Conservation (phyloP, 164 flowering plant genomes). For the Sedum album region DNA sequence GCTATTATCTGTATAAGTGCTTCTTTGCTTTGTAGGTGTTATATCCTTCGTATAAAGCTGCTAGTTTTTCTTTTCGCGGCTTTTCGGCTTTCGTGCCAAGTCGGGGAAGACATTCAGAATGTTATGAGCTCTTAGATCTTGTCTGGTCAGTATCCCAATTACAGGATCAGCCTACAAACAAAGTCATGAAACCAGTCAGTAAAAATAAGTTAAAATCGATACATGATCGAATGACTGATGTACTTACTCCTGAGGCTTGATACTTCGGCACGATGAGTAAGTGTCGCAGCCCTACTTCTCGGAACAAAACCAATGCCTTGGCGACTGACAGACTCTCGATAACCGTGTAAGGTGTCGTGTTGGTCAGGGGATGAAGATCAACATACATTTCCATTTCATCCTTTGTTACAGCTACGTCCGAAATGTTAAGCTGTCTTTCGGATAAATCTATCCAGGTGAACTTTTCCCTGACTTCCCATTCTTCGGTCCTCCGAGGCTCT, state of each 20-base stretch:
- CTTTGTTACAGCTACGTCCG: conserved; percentile 37
- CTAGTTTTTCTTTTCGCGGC: conserved; percentile 30
- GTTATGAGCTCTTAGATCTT: conserved; percentile 72
- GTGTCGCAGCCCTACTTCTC: conserved; percentile 81
- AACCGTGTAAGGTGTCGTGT: conserved; percentile 81
- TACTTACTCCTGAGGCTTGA: conserved; percentile 74
- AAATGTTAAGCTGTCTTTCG: conserved; percentile 50
- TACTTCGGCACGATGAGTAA: conserved; percentile 69
- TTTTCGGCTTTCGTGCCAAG: conserved; percentile 34
- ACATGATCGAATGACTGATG: not conserved
- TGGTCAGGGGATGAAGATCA: conserved; percentile 83
- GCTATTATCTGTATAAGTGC: not conserved
- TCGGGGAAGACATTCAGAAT: conserved; percentile 71
- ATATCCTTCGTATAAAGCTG: not conserved
- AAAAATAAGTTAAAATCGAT: not conserved
- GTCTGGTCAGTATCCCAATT: conserved; percentile 86
- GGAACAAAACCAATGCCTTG: conserved; percentile 75
- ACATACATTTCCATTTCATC: conserved; percentile 87
- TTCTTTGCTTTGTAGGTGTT: not conserved
- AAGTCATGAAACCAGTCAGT: conserved; percentile 6
- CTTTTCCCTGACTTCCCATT: conserved; percentile 62
- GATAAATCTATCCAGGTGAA: conserved; percentile 67
- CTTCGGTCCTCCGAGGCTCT: conserved; percentile 60
- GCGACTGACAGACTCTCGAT: conserved; percentile 87
- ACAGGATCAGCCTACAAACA: conserved; percentile 61